These are phyloP conservation scores for Tephrocybe sp. DNA, from an alignment of 768 basidiomycete genomes.

Conservation along the genomic window DNA sequence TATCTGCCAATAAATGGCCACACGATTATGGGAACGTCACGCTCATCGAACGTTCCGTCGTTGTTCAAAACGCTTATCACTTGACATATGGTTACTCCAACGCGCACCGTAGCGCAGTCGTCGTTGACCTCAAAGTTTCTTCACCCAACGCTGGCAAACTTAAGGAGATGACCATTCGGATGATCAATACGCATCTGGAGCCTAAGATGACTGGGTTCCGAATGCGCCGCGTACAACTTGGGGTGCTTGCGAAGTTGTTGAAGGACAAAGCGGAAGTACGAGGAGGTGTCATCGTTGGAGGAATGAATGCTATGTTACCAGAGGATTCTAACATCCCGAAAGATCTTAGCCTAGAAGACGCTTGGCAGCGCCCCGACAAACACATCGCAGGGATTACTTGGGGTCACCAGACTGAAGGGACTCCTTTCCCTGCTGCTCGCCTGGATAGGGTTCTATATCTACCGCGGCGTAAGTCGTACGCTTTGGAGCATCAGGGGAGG, in stretches of 20 bases:
- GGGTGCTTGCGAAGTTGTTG: conserved; percentile 48
- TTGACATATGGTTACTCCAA: conserved; percentile 50
- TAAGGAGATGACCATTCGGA: conserved; percentile 45
- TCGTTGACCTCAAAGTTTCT: conserved; percentile 52
- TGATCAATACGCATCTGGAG: conserved; percentile 77
- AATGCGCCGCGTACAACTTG: conserved; percentile 49
- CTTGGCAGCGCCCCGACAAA: conserved; percentile 47
- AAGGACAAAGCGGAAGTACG: conserved; percentile 41
- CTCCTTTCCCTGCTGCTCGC: conserved; percentile 49
- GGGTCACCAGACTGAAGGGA: conserved; percentile 57
- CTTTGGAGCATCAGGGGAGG: conserved; percentile 48
- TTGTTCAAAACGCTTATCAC: conserved; percentile 44
- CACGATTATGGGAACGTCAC: conserved; percentile 68
- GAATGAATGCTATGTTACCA: conserved; percentile 65
- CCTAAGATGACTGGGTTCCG: conserved; percentile 45
- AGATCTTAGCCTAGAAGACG: conserved; percentile 52
- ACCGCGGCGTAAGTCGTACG: conserved; percentile 42
- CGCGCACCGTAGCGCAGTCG: conserved; percentile 54
- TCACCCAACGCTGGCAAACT: conserved; percentile 28
- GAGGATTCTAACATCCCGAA: conserved; percentile 41
- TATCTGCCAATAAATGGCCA: conserved; percentile 54
- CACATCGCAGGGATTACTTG: conserved; percentile 57
- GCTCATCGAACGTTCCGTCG: conserved; percentile 56
- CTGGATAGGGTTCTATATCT: conserved; percentile 69
- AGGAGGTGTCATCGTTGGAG: conserved; percentile 66